A percentile compares a stretch with the other conserved stretches of the same genome.
These are phyloP conservation scores for Massospora cicadina DNA, from an alignment of 371 early-diverging fungal species.

Conservation along the genomic window DNA sequence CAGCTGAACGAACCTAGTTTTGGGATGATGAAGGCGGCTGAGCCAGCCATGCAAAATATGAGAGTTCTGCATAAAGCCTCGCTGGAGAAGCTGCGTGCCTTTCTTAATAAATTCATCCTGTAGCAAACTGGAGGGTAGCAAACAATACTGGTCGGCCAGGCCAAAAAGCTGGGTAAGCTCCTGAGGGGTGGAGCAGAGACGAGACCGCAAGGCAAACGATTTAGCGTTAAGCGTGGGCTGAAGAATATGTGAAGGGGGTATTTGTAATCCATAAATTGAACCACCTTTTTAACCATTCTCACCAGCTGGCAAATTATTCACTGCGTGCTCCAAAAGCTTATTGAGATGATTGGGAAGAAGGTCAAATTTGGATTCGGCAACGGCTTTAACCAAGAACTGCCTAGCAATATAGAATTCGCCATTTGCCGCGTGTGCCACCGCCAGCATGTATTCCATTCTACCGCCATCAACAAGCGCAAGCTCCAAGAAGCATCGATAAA, in stretches of 20 bases:
- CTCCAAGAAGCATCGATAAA: neutral
- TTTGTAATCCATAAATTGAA: neutral
- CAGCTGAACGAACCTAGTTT: neutral
- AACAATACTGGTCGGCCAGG: neutral
- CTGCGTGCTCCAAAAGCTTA: neutral
- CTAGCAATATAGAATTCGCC: neutral
- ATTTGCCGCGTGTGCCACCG: neutral
- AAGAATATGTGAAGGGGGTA: neutral
- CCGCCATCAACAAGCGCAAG: neutral
- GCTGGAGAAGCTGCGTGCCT: neutral
- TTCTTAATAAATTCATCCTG: neutral
- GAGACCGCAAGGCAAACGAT: neutral
- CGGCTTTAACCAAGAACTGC: neutral
- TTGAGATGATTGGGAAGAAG: neutral
- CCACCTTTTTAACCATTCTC: neutral
- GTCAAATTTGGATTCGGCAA: neutral
- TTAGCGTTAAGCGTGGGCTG: neutral
- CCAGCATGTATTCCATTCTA: neutral
- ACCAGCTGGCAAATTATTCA: neutral
- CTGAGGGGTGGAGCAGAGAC: neutral
- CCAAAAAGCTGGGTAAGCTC: neutral
- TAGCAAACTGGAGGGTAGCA: neutral
- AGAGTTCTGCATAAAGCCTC: neutral
- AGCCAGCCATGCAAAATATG: neutral
- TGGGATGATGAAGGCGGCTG: neutral